Percentiles rank a stretch among this genome's conserved stretches.
These are phyloP conservation scores for Paracoccidioides brasiliensis DNA, from an alignment of 2,329 filamentous ascomycete genomes.

Conservation along the genomic window DNA sequence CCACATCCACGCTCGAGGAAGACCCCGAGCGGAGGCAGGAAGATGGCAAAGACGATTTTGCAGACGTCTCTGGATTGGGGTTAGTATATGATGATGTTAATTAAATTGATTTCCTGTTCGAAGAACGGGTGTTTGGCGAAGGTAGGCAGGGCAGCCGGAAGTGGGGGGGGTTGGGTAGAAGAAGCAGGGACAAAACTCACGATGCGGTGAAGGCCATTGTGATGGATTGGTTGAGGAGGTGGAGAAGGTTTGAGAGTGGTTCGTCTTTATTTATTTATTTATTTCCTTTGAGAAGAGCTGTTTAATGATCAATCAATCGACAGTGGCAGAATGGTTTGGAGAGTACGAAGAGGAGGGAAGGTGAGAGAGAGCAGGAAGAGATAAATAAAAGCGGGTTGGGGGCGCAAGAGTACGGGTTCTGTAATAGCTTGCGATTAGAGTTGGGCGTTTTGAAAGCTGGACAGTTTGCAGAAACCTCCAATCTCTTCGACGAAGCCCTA, in stretches of 20 bases:
- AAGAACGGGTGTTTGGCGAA: neutral
- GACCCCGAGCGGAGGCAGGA: constrained; percentile 81
- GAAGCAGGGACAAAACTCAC: constrained; percentile 24
- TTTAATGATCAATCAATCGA: too few relatives aligned
- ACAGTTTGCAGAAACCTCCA: too few relatives aligned
- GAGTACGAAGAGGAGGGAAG: neutral
- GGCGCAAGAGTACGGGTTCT: too few relatives aligned
- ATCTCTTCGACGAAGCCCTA: too few relatives aligned
- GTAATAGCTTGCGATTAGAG: too few relatives aligned
- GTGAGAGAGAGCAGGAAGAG: neutral
- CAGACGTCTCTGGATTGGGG: constrained; percentile 35
- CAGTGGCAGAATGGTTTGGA: neutral
- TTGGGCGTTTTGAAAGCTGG: too few relatives aligned
- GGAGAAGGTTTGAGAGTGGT: neutral
- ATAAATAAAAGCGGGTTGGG: too few relatives aligned
- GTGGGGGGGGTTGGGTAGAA: neutral
- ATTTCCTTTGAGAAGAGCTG: neutral
- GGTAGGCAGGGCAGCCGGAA: neutral
- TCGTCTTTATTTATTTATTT: neutral
- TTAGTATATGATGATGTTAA: neutral
- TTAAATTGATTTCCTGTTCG: neutral
- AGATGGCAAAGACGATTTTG: constrained; percentile 77
- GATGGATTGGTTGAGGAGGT: constrained; percentile 12
- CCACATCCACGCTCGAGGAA: constrained; percentile 89
- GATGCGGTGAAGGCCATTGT: constrained; percentile 40